Percentiles rank a stretch among this genome's conserved stretches.
phyloP scores from a whole-genome alignment of 495 filamentous ascomycete species.

The Staphylotrichum longicolle region DNA sequence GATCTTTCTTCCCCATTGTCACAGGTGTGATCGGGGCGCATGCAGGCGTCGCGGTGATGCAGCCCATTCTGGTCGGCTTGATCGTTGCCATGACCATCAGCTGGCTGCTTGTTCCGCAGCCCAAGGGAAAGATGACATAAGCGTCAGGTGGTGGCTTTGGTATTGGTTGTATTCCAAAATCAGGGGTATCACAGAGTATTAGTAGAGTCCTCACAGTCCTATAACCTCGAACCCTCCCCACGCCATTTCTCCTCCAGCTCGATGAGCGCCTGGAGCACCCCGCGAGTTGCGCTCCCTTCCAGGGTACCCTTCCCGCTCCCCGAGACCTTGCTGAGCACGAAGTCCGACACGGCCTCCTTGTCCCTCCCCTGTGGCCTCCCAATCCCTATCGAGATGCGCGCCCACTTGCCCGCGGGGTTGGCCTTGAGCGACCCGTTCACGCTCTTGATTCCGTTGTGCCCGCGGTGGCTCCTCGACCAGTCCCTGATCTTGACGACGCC shows the following conservation, averaged over 20 bases:
- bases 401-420: slow-evolving; percentile 32
- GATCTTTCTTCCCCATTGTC: slow-evolving; percentile 50
- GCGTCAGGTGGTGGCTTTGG: not conserved
- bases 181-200: slow-evolving; percentile 18
- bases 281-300: slow-evolving; percentile 49
- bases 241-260: slow-evolving; percentile 46
- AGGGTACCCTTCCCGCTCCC: slow-evolving; percentile 42
- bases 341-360: slow-evolving; percentile 55
- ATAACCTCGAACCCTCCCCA: not conserved
- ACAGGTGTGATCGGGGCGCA: slow-evolving; percentile 49
- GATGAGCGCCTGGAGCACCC: slow-evolving; percentile 50
- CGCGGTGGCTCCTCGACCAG: slow-evolving; percentile 61
- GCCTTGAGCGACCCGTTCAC: slow-evolving; percentile 50
- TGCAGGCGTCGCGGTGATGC: slow-evolving; percentile 48
- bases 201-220: not conserved
- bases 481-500: slow-evolving; percentile 59
- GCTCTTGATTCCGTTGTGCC: slow-evolving; percentile 80
- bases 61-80: slow-evolving; percentile 50
- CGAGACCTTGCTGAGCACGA: slow-evolving; percentile 66
- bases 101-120: slow-evolving; percentile 46
- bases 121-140: not conserved
- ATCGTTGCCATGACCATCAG: slow-evolving; percentile 42
- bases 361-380: slow-evolving; percentile 63
- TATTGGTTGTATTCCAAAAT: not conserved
- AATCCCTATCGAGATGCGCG: slow-evolving; percentile 66